A percentile compares a stretch with the other conserved stretches of the same genome.
These are phyloP conservation scores for Chytriomyces sp. DNA, from an alignment of 192 early-diverging fungal species.

Conservation along the genomic window DNA sequence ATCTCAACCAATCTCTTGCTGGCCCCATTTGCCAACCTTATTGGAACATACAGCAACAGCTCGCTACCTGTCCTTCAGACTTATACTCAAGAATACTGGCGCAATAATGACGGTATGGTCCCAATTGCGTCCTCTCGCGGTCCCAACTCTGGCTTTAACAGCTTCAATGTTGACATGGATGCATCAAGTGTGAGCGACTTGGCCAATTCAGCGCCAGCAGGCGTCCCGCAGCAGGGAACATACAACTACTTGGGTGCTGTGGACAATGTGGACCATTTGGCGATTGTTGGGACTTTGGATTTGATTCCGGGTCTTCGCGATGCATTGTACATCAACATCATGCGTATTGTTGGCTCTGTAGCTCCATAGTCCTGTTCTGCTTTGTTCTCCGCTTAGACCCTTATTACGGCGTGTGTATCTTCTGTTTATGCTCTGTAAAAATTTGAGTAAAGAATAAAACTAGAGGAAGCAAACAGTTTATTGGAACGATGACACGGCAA, in stretches of 20 bases:
- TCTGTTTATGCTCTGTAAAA: no score
- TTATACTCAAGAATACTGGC: slow-evolving; percentile 8
- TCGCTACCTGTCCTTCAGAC: neutral
- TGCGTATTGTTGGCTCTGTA: slow-evolving; percentile 14
- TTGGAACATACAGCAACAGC: slow-evolving; percentile 32
- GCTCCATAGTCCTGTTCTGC: neutral
- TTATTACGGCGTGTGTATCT: neutral
- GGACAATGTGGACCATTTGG: slow-evolving; percentile 22
- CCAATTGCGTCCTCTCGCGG: slow-evolving; percentile 13
- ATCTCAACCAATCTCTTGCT: slow-evolving; percentile 20
- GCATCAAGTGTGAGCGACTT: neutral
- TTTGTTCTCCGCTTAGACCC: neutral
- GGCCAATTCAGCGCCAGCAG: neutral
- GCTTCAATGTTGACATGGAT: slow-evolving; percentile 21
- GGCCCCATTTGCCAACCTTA: slow-evolving; percentile 12
- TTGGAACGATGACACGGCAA: no score
- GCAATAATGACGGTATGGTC: slow-evolving; percentile 31
- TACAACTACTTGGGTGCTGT: slow-evolving; percentile 17
- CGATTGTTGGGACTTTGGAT: slow-evolving; percentile 11
- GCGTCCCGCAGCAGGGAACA: neutral
- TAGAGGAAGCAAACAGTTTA: no score
- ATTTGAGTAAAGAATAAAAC: no score
- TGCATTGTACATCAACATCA: slow-evolving; percentile 21
- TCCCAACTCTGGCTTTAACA: slow-evolving; percentile 15
- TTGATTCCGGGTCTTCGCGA: slow-evolving; percentile 18